phyloP scores from a whole-genome alignment of 495 filamentous ascomycete genomes.

The Clavariopsis aquatica region DNA sequence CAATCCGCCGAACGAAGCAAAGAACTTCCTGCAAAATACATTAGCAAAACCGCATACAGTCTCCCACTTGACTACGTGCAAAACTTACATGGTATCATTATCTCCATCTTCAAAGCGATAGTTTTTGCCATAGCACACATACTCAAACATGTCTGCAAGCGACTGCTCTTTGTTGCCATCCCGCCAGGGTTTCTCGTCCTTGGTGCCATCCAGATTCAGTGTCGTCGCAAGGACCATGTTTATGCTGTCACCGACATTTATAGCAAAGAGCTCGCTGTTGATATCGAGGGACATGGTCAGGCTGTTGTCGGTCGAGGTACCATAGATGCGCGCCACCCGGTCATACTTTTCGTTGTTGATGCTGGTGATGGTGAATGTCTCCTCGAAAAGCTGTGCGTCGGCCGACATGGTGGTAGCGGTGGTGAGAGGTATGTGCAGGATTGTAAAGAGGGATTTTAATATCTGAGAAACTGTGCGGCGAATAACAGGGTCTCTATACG shows the following conservation, averaged over 20 bases:
- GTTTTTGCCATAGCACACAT: slow-evolving; percentile 96
- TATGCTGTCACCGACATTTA: slow-evolving; percentile 68
- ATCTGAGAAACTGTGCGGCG: too few species aligned
- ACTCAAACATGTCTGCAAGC: slow-evolving; percentile 90
- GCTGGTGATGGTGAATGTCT: slow-evolving; percentile 78
- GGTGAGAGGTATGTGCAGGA: not conserved
- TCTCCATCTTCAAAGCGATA: slow-evolving; percentile 94
- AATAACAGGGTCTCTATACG: too few species aligned
- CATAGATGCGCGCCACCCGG: slow-evolving; percentile 80
- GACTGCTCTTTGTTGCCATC: slow-evolving; percentile 72
- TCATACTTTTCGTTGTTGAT: slow-evolving; percentile 88
- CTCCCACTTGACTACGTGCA: not conserved
- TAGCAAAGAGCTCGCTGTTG: slow-evolving; percentile 89
- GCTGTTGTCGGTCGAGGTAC: slow-evolving; percentile 66
- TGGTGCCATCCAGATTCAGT: slow-evolving; percentile 79
- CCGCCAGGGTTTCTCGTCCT: slow-evolving; percentile 77
- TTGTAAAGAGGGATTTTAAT: not conserved
- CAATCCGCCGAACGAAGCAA: slow-evolving; percentile 88
- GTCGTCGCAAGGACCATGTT: slow-evolving; percentile 79
- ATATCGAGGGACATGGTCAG: slow-evolving; percentile 85
- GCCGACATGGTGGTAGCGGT: slow-evolving; percentile 23
- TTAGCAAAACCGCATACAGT: slow-evolving; percentile 23
- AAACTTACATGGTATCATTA: slow-evolving; percentile 50
- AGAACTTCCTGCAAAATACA: slow-evolving; percentile 69
- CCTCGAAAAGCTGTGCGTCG: slow-evolving; percentile 89